Percentiles rank a stretch among this genome's conserved stretches.
Conservation (phyloP, 768 basidiomycete genomes). For the Boletus tomentosulus region DNA sequence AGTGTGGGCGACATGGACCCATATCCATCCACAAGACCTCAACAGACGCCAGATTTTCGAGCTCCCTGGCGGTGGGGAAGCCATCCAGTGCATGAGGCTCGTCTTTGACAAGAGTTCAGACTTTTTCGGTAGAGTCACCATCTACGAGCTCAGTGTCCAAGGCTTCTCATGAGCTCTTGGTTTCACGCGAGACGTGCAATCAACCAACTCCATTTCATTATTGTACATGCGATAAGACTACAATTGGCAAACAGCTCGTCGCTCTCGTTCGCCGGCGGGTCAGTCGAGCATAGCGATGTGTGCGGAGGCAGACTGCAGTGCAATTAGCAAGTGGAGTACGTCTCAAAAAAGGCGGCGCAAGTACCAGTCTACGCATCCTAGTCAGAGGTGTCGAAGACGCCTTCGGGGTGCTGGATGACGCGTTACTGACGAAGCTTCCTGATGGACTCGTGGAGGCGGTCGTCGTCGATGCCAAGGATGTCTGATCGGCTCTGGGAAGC, state of each 20-base stretch:
- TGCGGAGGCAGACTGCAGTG: background rate
- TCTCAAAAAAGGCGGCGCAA: background rate
- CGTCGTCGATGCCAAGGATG: background rate
- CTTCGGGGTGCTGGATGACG: background rate
- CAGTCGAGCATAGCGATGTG: background rate
- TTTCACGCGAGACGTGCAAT: constrained; percentile 18
- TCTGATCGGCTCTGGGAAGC: constrained; percentile 3
- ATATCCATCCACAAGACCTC: constrained; percentile 75
- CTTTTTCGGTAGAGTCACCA: constrained; percentile 75
- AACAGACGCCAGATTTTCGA: constrained; percentile 71
- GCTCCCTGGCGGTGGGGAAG: constrained; percentile 29
- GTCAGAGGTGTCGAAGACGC: background rate
- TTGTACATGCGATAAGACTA: constrained; percentile 8
- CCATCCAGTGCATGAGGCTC: constrained; percentile 51
- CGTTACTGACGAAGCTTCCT: background rate
- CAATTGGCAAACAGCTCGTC: background rate
- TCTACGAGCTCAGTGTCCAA: constrained; percentile 56
- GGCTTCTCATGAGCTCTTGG: constrained; percentile 13
- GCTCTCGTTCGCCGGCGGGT: background rate
- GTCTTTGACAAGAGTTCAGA: constrained; percentile 81
- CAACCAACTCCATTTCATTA: constrained; percentile 26
- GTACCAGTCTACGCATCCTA: constrained; percentile 14
- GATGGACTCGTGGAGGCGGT: background rate
- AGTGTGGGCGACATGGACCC: constrained; percentile 48
- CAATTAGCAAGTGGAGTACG: background rate